Evolutionary conservation across 805 yeast genomes (phyloP).

Genomic region (Ogataea paradorogensis): DNA sequence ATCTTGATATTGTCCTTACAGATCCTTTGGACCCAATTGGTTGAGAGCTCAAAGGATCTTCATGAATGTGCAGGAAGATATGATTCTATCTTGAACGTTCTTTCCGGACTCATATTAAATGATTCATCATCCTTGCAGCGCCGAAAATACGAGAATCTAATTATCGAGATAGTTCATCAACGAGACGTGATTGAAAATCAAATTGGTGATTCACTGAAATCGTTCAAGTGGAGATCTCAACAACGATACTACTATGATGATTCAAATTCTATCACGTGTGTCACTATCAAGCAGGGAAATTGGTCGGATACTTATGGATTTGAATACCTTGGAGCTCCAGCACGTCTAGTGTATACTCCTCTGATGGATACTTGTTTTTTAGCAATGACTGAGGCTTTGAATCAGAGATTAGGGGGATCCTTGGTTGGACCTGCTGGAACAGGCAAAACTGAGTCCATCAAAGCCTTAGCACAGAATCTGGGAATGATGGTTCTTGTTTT

Average conservation of each 20-base stretch:
- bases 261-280: slow-evolving; percentile 21
- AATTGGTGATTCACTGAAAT: neutral
- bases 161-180: slow-evolving; percentile 67
- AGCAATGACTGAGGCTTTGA: slow-evolving; percentile 70
- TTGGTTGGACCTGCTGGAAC: slow-evolving; percentile 97
- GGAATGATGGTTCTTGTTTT: slow-evolving; percentile 85
- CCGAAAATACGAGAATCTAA: slow-evolving; percentile 53
- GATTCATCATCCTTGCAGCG: slow-evolving; percentile 32
- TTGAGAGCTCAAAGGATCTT: slow-evolving; percentile 30
- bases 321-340: slow-evolving; percentile 77
- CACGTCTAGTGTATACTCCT: slow-evolving; percentile 74
- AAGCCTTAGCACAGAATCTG: slow-evolving; percentile 73
- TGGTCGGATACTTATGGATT: slow-evolving; percentile 62
- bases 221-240: slow-evolving; percentile 48
- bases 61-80: slow-evolving; percentile 17
- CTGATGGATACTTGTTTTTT: slow-evolving; percentile 60
- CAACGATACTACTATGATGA: slow-evolving; percentile 46
- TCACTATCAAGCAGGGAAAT: slow-evolving; percentile 52
- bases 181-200: slow-evolving; percentile 33
- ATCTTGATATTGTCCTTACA: slow-evolving; percentile 53
- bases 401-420: slow-evolving; percentile 79
- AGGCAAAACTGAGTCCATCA: slow-evolving; percentile 90
- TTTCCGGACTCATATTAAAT: slow-evolving; percentile 34
- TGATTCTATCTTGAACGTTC: slow-evolving; percentile 5
- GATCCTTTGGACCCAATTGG: slow-evolving; percentile 48